Conservation (phyloP, 768 basidiomycete species). For the Rossbeevera mucosa region DNA sequence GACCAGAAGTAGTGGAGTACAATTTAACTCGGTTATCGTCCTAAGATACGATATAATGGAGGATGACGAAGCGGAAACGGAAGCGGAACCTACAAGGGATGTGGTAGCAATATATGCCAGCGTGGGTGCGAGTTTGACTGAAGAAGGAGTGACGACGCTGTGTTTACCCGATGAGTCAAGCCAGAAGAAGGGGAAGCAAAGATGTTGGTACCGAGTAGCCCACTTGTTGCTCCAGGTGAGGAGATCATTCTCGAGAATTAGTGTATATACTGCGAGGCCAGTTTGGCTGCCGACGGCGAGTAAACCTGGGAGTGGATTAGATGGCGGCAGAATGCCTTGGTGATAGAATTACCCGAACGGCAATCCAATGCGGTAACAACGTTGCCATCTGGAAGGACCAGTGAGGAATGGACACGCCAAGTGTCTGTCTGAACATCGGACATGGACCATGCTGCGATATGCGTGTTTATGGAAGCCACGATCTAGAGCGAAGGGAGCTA, state of each 20-base stretch:
- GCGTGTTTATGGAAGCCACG: constrained; percentile 62
- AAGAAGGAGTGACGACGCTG: constrained; percentile 45
- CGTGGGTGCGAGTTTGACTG: constrained; percentile 68
- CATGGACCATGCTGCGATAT: constrained; percentile 76
- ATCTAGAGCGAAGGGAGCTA: constrained; percentile 47
- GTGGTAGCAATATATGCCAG: constrained; percentile 68
- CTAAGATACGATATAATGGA: constrained; percentile 33
- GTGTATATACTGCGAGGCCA: constrained; percentile 67
- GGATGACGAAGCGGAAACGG: not conserved
- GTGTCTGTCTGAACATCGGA: constrained; percentile 57
- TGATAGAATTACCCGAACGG: constrained; percentile 55
- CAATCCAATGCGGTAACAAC: constrained; percentile 62
- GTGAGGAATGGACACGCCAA: constrained; percentile 81
- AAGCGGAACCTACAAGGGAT: constrained; percentile 45
- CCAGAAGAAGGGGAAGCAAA: constrained; percentile 3
- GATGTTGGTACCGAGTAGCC: constrained; percentile 49
- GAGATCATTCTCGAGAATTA: constrained; percentile 76
- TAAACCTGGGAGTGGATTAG: constrained; percentile 50
- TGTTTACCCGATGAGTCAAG: constrained; percentile 22
- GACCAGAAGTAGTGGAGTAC: constrained; percentile 69
- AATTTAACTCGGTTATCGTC: constrained; percentile 55
- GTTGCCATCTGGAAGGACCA: constrained; percentile 55
- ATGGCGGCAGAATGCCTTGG: not conserved
- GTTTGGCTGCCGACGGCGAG: constrained; percentile 63
- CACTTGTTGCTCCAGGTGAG: constrained; percentile 83